Evolutionary conservation across 2,329 filamentous ascomycete genomes (phyloP), one percentile per base, ranked within the genome.

Genomic region (Daldinia sp.): DNA sequence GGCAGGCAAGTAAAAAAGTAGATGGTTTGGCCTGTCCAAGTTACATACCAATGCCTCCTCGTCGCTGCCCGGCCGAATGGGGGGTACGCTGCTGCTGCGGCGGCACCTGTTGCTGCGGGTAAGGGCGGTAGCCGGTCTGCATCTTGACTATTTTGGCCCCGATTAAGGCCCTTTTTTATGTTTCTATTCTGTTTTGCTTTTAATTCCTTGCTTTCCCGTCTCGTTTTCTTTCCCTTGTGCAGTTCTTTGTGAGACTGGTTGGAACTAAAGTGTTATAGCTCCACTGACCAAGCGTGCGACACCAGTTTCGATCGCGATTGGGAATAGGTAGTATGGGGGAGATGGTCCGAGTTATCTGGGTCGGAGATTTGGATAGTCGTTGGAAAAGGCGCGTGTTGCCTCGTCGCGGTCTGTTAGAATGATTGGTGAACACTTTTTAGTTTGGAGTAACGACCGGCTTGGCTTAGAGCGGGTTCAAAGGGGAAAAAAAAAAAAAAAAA

Each of bases 81-180:
- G 81, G 78, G 67, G 80, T 78, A 67, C 82, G 77, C 72, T 82
- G 82, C 66, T 82, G 82, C 66, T 81, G 78, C 71, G 82, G 78
- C 69, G 27, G 25, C 47, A 78, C 77, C 74, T 82, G 83, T 69
- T 83, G 73, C 61, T 70, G 82, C 72, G 80, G 78, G 74, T 82
- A 84, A 57, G 76, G 75, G 66, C 83, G 83, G 72, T 83, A 85
- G 68, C 83, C 81, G 60, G 78, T 77, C 77, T 85, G 83, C 83
- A 86, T 85, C 70, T 72, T 79, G 72, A 63, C 57, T 56, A 57
- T 43, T 64, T 61, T 32, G 61, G 57, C 15, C 50, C 9, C 43
- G 45, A 34, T 23, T 32, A 19, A 15, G 17, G 17, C n/a, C 29
- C 17, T 56, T 4, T 17, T 39, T 45, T 23, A 3, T 11, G n/a